A percentile compares a stretch with the other conserved stretches of the same genome.
These are phyloP conservation scores for Diaporthe vexans DNA, from an alignment of 2,329 filamentous ascomycete species.

Conservation along the genomic window DNA sequence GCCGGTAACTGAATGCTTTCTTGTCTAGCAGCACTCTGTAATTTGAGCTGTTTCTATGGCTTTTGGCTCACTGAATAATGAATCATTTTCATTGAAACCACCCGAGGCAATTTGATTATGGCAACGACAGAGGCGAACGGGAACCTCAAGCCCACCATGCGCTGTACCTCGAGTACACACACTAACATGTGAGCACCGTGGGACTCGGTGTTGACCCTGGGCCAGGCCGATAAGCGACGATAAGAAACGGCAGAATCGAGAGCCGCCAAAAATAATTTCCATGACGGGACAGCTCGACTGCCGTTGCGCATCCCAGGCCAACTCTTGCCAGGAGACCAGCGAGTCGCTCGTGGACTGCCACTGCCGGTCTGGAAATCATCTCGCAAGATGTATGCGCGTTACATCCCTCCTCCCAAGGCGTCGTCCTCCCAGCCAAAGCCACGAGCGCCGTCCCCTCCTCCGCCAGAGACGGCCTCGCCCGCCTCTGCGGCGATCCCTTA, in stretches of 20 bases:
- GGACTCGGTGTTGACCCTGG: background rate
- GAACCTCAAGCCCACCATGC: background rate
- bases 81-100: no score
- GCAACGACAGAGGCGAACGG: background rate
- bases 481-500: slow-evolving; percentile 41
- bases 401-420: slow-evolving; percentile 53
- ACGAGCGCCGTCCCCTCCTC: slow-evolving; percentile 23
- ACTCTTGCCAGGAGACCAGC: background rate
- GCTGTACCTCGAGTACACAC: background rate
- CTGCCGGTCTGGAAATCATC: background rate
- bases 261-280: slow-evolving; percentile 44
- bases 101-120: background rate
- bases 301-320: background rate
- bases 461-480: slow-evolving; percentile 43
- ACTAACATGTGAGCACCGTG: background rate
- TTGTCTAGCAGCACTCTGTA: background rate
- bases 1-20: background rate
- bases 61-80: background rate
- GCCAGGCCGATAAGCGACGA: slow-evolving; percentile 35
- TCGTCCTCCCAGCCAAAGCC: slow-evolving; percentile 38
- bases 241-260: slow-evolving; percentile 53
- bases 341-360: background rate
- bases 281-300: slow-evolving; percentile 9
- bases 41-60: background rate
- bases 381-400: slow-evolving; percentile 52